Percentiles rank a stretch among this genome's conserved stretches.
Evolutionary conservation across 139 green algal genomes (phyloP).

Genomic region (Coelastrella sp.): DNA sequence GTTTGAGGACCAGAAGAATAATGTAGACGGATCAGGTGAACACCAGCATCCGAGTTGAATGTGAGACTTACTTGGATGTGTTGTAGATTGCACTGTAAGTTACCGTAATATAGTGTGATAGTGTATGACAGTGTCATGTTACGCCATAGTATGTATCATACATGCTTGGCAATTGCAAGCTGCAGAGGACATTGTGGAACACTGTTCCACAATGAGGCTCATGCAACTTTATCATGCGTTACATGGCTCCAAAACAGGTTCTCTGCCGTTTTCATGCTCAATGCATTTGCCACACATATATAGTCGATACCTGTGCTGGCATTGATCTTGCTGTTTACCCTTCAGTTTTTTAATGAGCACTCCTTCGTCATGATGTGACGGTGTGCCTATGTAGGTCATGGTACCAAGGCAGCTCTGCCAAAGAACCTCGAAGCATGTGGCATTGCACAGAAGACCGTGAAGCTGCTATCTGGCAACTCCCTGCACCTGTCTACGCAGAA

Average conservation of each 20-base stretch:
- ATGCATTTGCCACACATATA: no score
- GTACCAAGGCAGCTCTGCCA: conserved; percentile 20
- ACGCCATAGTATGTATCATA: no score
- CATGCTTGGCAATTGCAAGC: no score
- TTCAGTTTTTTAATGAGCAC: background rate
- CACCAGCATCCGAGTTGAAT: background rate
- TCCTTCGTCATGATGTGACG: background rate
- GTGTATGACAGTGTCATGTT: no score
- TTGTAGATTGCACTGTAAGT: background rate
- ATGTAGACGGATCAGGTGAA: conserved; percentile 43
- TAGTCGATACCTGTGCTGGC: no score
- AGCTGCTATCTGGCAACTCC: background rate
- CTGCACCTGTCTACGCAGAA: conserved; percentile 3
- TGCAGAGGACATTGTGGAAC: no score
- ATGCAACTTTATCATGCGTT: no score
- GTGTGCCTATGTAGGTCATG: background rate
- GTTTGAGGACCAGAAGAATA: conserved; percentile 41
- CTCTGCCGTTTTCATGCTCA: no score
- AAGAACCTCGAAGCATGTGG: conserved; percentile 8
- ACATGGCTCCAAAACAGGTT: no score
- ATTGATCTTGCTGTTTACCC: no score
- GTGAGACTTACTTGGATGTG: background rate
- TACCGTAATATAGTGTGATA: background rate
- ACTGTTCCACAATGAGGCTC: no score
- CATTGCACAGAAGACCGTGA: conserved; percentile 6